phyloP scores from a whole-genome alignment of 176 grass and related monocot genomes.

The Ampelocalamus luodianensis region DNA sequence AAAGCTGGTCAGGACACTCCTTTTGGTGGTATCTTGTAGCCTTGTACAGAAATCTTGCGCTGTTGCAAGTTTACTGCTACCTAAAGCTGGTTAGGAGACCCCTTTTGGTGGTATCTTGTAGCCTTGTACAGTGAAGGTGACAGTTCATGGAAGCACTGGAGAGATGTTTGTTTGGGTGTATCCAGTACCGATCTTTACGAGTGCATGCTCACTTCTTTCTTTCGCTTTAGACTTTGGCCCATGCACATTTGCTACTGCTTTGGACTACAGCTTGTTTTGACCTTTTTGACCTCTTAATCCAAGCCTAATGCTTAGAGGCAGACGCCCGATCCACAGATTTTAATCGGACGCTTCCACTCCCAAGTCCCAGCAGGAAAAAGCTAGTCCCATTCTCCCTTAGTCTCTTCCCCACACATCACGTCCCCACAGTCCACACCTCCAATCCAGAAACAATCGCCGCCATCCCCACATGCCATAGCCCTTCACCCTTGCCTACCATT shows the following conservation, averaged over 20 bases:
- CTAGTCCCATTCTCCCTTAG: no score
- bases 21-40: not conserved
- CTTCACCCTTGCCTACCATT: no score
- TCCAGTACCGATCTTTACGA: not conserved
- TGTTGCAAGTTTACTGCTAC: not conserved
- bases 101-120: not conserved
- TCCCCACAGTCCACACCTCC: no score
- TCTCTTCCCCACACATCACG: no score
- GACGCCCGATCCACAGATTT: no score
- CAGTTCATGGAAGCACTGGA: not conserved
- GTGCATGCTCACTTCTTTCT: not conserved
- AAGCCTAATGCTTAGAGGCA: no score
- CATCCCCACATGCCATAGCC: no score
- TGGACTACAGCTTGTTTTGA: conserved; percentile 41
- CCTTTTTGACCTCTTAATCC: conserved; percentile 22
- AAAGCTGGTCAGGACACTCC: not conserved
- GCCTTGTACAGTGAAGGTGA: not conserved
- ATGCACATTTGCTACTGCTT: conserved; percentile 5
- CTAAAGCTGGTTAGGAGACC: not conserved
- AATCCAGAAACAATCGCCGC: no score
- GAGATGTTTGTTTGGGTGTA: not conserved
- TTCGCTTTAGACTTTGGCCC: not conserved
- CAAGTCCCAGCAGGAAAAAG: no score
- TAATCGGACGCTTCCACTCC: no score
- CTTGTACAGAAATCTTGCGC: not conserved